Base-by-base conservation (phyloP, 169 alveolate genomes). In the Amoebophrya sp. region DNA sequence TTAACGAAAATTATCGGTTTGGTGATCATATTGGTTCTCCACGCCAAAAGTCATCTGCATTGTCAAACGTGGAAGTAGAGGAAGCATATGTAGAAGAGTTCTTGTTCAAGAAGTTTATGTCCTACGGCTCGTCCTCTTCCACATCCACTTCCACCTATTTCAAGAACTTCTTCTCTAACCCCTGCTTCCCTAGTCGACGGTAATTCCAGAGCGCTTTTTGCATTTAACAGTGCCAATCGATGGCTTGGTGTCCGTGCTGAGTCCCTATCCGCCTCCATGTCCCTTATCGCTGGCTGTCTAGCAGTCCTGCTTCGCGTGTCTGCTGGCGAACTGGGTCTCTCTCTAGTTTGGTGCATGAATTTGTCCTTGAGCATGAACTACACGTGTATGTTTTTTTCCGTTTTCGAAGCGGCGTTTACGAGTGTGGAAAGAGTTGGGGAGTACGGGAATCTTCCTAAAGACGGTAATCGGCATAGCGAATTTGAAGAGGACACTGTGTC, bases 231-330 rank as follows among this genome's bases (percentile, higher is more conserved):
- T 0, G 94, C 95, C 10, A 92, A 92, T 29, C 91, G 95, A 12
- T 93, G 95, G 95, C 76, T 93, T 26, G 92, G 91, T 40, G 93
- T 92, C 12, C 65, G 95, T 40, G 92, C 91, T 41, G 95, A 93
- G 78, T 41, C 89, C 14, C 65, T 93, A 91, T 93, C 93, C 38
- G 90, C 94, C 41, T 40, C 77, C 89, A 92, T 93, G 38, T 89
- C 89, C 1, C 78, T 93, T 40, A 41, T 90, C 26, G 93, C 94
- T 3, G 93, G 41, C 29, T 24, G 38, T 34, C 3, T 34, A 3
- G 83, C 83, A 26, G 26, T 65, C 36, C 39, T 29, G 33, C 29
- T 89, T 55, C 0, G 23, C 40, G 55, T 89, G 38, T 34, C 39
- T 2, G 90, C 90, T 10, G 90, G 55, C 2, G 38, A 38, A 39